Evolutionary conservation across 768 basidiomycete species (phyloP).

Genomic region (Rhodotorula diobovata): DNA sequence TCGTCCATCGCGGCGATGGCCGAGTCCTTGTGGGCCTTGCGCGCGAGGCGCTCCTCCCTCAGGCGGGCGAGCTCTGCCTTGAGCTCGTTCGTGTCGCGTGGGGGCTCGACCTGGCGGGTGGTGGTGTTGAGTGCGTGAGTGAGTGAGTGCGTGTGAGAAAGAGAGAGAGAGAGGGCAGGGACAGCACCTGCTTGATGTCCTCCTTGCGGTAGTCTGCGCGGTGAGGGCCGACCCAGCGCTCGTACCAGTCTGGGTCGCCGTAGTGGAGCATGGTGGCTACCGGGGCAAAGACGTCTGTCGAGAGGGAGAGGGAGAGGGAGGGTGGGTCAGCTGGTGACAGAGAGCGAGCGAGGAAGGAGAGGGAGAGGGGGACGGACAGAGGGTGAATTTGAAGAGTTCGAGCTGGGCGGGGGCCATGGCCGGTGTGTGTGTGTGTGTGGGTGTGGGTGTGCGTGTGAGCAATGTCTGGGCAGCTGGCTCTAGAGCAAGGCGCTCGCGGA

Average conservation of each 20-base stretch:
- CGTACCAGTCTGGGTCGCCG: conserved; percentile 84
- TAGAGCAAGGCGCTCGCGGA: background rate
- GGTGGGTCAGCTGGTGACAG: too few species aligned
- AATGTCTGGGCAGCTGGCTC: background rate
- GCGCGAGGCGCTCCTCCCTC: conserved; percentile 26
- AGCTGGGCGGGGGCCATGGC: conserved; percentile 75
- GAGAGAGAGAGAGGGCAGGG: background rate
- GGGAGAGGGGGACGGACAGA: conserved; percentile 45
- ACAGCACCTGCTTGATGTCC: conserved; percentile 31
- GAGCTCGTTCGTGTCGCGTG: conserved; percentile 15
- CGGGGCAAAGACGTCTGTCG: conserved; percentile 67
- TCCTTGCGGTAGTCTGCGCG: conserved; percentile 42
- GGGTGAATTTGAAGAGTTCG: conserved; percentile 76
- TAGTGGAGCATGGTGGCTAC: conserved; percentile 75
- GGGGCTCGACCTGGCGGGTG: conserved; percentile 22
- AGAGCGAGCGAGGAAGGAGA: background rate
- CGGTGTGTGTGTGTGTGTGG: background rate
- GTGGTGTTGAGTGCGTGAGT: background rate
- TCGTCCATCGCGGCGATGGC: background rate
- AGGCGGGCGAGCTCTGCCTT: conserved; percentile 25
- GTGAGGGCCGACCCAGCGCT: conserved; percentile 69
- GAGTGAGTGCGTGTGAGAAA: background rate
- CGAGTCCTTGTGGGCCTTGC: background rate
- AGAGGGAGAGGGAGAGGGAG: too few species aligned
- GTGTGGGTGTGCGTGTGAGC: background rate